phyloP scores from a whole-genome alignment of 2,329 filamentous ascomycete genomes.

The Geosmithia putterillii region DNA sequence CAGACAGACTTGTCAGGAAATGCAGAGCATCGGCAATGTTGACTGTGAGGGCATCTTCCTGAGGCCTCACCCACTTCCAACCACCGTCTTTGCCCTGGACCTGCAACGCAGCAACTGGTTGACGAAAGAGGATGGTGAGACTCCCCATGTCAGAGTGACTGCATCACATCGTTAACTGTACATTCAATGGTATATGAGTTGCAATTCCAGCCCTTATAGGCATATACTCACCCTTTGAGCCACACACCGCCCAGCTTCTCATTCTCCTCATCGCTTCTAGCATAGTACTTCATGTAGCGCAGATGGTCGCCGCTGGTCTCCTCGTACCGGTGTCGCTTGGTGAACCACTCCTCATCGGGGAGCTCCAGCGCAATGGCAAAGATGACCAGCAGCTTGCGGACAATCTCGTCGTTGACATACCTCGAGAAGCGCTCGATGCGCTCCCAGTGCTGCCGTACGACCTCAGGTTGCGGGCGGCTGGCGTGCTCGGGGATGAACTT shows the following conservation, averaged over 20 bases:
- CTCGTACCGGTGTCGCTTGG: constrained; percentile 41
- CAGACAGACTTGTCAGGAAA: constrained; percentile 22
- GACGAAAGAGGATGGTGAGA: constrained; percentile 41
- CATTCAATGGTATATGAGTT: not conserved
- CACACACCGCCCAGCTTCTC: constrained; percentile 24
- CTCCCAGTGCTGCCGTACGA: constrained; percentile 32
- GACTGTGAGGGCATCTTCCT: constrained; percentile 27
- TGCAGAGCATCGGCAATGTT: constrained; percentile 33
- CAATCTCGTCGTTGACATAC: constrained; percentile 30
- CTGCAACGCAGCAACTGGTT: constrained; percentile 41
- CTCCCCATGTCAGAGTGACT: constrained; percentile 39
- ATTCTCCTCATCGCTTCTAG: constrained; percentile 29
- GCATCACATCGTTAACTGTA: not conserved
- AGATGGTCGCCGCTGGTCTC: constrained; percentile 41
- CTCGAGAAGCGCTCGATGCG: constrained; percentile 42
- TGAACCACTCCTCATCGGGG: constrained; percentile 42
- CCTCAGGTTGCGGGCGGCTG: constrained; percentile 27
- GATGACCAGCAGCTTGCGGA: constrained; percentile 39
- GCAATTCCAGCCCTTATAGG: not conserved
- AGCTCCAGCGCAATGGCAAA: constrained; percentile 47
- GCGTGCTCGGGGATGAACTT: constrained; percentile 31
- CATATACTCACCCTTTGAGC: constrained; percentile 12
- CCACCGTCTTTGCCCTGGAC: constrained; percentile 28
- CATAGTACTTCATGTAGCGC: constrained; percentile 45
- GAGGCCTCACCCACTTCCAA: constrained; percentile 15